A percentile compares a stretch with the other conserved stretches of the same genome.
phyloP scores from a whole-genome alignment of 192 early-diverging fungal species.

The Coemansia interrupta region DNA sequence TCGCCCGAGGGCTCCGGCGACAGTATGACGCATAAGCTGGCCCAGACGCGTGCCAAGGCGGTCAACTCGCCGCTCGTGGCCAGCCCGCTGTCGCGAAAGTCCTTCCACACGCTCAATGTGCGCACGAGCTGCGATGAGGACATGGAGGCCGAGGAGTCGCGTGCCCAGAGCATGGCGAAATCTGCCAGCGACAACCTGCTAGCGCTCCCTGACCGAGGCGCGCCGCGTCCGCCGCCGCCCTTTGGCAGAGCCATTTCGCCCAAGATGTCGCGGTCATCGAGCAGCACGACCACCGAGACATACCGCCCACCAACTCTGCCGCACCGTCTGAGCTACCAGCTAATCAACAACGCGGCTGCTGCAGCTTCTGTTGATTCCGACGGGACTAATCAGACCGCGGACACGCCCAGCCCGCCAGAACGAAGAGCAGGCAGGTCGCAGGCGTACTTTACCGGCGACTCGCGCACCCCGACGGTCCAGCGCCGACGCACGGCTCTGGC shows the following conservation, averaged over 20 bases:
- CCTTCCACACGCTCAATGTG: constrained; percentile 29
- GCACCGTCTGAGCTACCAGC: constrained; percentile 32
- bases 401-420: constrained; percentile 41
- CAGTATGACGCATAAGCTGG: constrained; percentile 10
- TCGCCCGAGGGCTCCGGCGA: constrained; percentile 1
- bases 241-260: constrained; percentile 12
- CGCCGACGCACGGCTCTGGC: constrained; percentile 40
- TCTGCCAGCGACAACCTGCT: constrained; percentile 5
- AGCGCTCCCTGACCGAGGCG: not conserved
- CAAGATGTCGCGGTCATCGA: constrained; percentile 26
- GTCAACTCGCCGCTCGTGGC: constrained; percentile 37
- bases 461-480: constrained; percentile 31
- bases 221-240: constrained; percentile 4
- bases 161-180: constrained; percentile 10
- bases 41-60: constrained; percentile 20
- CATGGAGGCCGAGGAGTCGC: constrained; percentile 5
- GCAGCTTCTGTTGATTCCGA: not conserved
- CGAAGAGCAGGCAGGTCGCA: constrained; percentile 18
- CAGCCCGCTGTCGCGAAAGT: constrained; percentile 45
- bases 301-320: constrained; percentile 11
- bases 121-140: constrained; percentile 16
- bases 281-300: constrained; percentile 3
- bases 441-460: constrained; percentile 9
- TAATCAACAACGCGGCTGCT: constrained; percentile 3
- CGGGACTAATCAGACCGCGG: not conserved